These are phyloP conservation scores for Neocatenulostroma microsporum DNA, from an alignment of 2,329 filamentous ascomycete genomes.

Conservation along the genomic window DNA sequence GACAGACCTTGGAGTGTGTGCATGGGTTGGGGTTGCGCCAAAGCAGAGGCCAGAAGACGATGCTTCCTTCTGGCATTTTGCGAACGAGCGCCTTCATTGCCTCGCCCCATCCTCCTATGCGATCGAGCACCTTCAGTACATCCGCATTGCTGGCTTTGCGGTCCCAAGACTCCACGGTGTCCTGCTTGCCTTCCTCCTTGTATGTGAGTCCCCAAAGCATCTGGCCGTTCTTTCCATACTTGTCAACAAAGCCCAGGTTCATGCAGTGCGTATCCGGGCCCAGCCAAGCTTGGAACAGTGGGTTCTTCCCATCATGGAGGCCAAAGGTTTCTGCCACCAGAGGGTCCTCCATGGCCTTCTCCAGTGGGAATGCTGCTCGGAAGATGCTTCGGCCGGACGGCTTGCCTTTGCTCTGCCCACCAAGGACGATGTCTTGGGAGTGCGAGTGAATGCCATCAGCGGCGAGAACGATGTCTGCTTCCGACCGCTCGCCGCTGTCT, in stretches of 20 bases:
- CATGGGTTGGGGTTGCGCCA: conserved; percentile 47
- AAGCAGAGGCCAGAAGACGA: conserved; percentile 49
- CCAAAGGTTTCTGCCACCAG: conserved; percentile 15
- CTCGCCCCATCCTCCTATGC: conserved; percentile 32
- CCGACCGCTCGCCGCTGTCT: conserved; percentile 3
- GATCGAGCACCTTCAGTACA: conserved; percentile 16
- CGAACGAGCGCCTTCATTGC: conserved; percentile 40
- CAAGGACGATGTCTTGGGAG: conserved; percentile 6
- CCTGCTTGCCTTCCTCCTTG: conserved; percentile 6
- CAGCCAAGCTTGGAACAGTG: conserved; percentile 16
- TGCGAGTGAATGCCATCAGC: conserved; percentile 10
- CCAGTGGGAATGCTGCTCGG: conserved; percentile 14
- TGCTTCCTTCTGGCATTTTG: conserved; percentile 27
- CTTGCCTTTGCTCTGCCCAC: conserved; percentile 9
- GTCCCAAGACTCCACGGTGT: conserved; percentile 38
- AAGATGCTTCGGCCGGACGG: conserved; percentile 18
- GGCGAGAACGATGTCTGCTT: conserved; percentile 12
- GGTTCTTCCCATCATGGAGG: conserved; percentile 10
- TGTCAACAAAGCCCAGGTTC: conserved; percentile 39
- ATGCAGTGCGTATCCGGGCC: conserved; percentile 17
- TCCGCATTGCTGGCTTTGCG: conserved; percentile 33
- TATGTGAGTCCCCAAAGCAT: conserved; percentile 48
- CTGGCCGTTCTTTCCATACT: conserved; percentile 32
- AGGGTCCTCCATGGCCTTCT: conserved; percentile 13
- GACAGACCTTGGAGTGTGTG: conserved; percentile 43